Evolutionary conservation across 1,284 basidiomycete species (phyloP), one percentile per base, ranked within the genome.

Genomic region (Leccinum fallax): DNA sequence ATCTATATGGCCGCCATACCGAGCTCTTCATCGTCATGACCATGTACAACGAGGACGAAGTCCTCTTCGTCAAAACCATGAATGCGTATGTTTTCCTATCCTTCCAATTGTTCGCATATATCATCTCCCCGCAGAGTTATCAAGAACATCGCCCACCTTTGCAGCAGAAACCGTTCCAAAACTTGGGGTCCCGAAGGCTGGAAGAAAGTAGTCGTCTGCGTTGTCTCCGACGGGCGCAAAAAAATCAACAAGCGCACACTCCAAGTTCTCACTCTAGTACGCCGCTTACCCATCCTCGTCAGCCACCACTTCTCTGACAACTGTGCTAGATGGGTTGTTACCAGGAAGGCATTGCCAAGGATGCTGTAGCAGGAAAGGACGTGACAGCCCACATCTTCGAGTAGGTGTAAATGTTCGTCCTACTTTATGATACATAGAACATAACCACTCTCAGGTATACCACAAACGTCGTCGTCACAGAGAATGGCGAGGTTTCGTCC

Each of bases 21-120:
- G 96, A 98, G 78, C 83, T 98, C 7, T 93, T 98, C 74, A 95
- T 98, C 69, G 93, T 94, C 56, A 93, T 95, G 91, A 95, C 93
- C 52, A 95, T 95, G 90, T 95, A 98, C 79, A 98, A 98, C 76
- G 96, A 98, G 78, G 93, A 96, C 73, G 93, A 96, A 67, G 83
- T 92, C 21, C 81, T 98, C 24, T 93, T 94, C 71, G 81, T 84
- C 69, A 85, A 84, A 69, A 95, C 94, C 5, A 95, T 97, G 90
- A 95, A 96, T 71, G 85, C 92, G 81, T 90, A 71, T 71, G 88
- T 80, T 62, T 59, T 36, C n/a, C 30, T 54, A 11, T 36, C 43
- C 19, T 11, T 54, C 15, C 36, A 30, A 10, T 32, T 13, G 9
- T 9, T 2, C 19, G 8, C 24, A n/a, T 26, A 24, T 43, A n/a